Conservation (phyloP, 768 basidiomycete species). For the Mycena metata region DNA sequence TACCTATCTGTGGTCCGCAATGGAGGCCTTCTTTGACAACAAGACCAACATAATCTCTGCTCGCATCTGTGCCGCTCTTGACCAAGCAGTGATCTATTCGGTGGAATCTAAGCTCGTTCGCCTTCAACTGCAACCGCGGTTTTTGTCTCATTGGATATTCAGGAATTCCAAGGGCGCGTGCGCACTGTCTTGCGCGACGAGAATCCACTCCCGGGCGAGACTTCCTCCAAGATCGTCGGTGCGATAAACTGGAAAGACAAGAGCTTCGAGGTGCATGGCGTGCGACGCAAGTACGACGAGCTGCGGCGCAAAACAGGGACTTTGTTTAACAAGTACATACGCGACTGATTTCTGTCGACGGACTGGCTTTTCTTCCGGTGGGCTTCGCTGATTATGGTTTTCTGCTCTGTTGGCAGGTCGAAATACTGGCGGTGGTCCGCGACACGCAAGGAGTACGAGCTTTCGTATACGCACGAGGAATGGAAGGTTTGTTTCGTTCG, state of each 20-base stretch:
- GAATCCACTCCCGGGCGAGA: constrained; percentile 55
- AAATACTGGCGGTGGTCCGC: constrained; percentile 61
- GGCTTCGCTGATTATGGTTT: no score
- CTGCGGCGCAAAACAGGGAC: constrained; percentile 54
- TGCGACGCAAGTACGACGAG: constrained; percentile 54
- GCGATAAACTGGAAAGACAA: constrained; percentile 66
- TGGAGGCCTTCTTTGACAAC: constrained; percentile 69
- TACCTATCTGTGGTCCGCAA: constrained; percentile 33
- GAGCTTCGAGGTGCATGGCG: constrained; percentile 59
- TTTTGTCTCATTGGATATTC: no score
- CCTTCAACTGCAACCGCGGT: no score
- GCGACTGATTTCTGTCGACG: background rate
- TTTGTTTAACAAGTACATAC: constrained; percentile 46
- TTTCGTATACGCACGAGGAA: constrained; percentile 57
- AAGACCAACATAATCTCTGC: constrained; percentile 62
- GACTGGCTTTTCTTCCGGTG: background rate
- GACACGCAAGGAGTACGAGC: constrained; percentile 58
- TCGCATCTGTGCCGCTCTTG: constrained; percentile 57
- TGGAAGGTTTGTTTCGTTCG: constrained; percentile 55
- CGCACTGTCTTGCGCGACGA: constrained; percentile 62
- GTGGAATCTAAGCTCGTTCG: constrained; percentile 59
- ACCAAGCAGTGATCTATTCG: constrained; percentile 59
- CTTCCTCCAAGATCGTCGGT: constrained; percentile 49
- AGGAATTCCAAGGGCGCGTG: constrained; percentile 57
- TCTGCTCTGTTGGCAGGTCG: constrained; percentile 44